Evolutionary conservation across 2,329 filamentous ascomycete species (phyloP), one percentile per base, ranked within the genome.

Genomic region (Coniochaeta sp.): DNA sequence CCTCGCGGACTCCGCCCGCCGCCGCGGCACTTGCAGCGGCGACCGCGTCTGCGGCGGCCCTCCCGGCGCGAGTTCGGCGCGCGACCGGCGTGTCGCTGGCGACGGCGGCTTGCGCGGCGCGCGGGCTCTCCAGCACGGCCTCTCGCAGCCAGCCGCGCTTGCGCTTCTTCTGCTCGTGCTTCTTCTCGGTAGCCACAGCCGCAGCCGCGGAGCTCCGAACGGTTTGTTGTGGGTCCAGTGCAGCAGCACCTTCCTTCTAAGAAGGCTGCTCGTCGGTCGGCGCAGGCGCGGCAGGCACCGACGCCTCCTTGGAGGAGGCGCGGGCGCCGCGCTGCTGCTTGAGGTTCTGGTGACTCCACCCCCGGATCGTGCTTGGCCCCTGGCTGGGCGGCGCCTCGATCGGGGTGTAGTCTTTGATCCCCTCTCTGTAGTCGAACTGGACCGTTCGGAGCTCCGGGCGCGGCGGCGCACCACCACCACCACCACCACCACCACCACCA

Each of bases 351-450:
- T 78, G 73, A 55, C 81, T 82, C 83, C 83, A 86, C 1, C 82
- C 83, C 30, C 83, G 72, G 34, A 86, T 84, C 50, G 78, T 76
- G 14, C 81, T 83, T 0, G 83, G 83, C 0, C 81, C 83, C 17
- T 79, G 80, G 55, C 77, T 78, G 9, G 83, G 83, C 32, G 84
- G 77, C 16, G 82, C 80, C 57, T 84, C 82, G 19, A 77, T 78
- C 2, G 81, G 77, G 4, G 75, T 74, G 50, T 83, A 84, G 65
- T 86, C 82, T 67, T 85, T 85, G 67, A 85, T 84, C 22, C 81
- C 79, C 62, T 80, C 78, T 30, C 74, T 75, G 55, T 79, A 78
- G 60, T 81, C 76, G 63, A 85, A 86, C 40, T 79, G 80, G 3
- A 84, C 81, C 4, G 83, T 84, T 60, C 83, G 79, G n/a, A 86